Conservation (phyloP, 306 rosid genomes). For the Cucurbita pepo region DNA sequence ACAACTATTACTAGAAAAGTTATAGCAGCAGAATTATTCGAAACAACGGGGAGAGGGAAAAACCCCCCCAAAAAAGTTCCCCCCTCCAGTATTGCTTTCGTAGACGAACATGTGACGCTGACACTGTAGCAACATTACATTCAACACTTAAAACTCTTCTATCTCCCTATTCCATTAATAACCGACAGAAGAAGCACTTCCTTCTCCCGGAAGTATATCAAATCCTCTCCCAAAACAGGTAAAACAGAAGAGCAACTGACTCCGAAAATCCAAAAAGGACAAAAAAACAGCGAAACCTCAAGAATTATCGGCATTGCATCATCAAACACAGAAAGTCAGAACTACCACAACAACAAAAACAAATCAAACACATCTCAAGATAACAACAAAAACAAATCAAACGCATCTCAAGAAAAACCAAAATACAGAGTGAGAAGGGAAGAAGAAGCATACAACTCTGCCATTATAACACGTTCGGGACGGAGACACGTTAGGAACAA, state of each 20-base stretch:
- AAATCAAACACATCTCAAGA: not conserved
- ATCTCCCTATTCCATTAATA: not conserved
- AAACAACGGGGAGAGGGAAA: not conserved
- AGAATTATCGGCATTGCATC: not conserved
- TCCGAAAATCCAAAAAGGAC: not conserved
- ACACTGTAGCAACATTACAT: not conserved
- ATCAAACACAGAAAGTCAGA: not conserved
- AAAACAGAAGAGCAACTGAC: not conserved
- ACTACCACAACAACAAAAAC: not conserved
- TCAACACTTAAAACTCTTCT: not conserved
- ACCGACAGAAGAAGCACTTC: not conserved
- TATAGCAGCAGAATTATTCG: not conserved
- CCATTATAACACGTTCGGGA: not conserved
- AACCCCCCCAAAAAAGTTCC: not conserved
- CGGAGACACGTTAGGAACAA: not conserved
- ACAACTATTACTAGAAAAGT: not conserved
- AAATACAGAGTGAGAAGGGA: not conserved
- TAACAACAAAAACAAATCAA: not conserved
- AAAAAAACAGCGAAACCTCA: not conserved
- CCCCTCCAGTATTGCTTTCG: not conserved
- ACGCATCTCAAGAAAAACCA: not conserved
- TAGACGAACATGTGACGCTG: not conserved
- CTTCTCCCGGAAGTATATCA: not conserved
- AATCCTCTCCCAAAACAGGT: not conserved
- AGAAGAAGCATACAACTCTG: slow-evolving; percentile 1